Evolutionary conservation across 1,284 basidiomycete species (phyloP).

Genomic region (Moesziomyces globuligerus): DNA sequence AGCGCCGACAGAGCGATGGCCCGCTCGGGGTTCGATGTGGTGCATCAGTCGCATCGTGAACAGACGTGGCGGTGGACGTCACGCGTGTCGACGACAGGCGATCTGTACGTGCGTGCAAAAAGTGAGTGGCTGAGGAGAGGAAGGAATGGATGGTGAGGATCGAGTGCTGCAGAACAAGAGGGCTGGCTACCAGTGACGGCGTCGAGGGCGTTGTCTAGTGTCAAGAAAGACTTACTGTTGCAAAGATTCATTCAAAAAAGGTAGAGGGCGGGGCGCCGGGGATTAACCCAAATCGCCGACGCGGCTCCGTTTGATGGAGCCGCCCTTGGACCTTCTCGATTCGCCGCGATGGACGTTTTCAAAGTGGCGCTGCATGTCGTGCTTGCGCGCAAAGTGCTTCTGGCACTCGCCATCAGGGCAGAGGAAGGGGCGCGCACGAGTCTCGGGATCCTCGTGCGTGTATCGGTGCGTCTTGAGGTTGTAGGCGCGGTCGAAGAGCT

Average conservation of each 20-base stretch:
- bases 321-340: slow-evolving; percentile 24
- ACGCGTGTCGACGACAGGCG: slow-evolving; percentile 26
- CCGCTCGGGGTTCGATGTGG: slow-evolving; percentile 25
- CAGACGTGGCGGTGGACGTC: slow-evolving; percentile 30
- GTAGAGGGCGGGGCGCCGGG: slow-evolving; percentile 7
- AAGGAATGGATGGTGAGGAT: slow-evolving; percentile 14
- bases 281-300: slow-evolving; percentile 39
- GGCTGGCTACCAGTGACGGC: not conserved
- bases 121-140: slow-evolving; percentile 23
- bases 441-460: slow-evolving; percentile 51
- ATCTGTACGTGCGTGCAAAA: slow-evolving; percentile 20
- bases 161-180: slow-evolving; percentile 4
- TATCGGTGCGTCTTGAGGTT: slow-evolving; percentile 58
- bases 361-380: slow-evolving; percentile 57
- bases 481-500: slow-evolving; percentile 59
- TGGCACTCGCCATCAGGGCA: slow-evolving; percentile 49
- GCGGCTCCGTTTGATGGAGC: slow-evolving; percentile 25
- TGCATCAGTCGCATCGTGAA: slow-evolving; percentile 20
- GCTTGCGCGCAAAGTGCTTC: slow-evolving; percentile 60
- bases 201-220: not conserved
- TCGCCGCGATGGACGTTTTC: slow-evolving; percentile 53
- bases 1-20: slow-evolving; percentile 18
- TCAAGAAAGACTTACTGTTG: slow-evolving; percentile 36
- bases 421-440: slow-evolving; percentile 49
- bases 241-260: slow-evolving; percentile 41